Evolutionary conservation across 257 asterid genomes (phyloP).

Genomic region (Coffea canephora): DNA sequence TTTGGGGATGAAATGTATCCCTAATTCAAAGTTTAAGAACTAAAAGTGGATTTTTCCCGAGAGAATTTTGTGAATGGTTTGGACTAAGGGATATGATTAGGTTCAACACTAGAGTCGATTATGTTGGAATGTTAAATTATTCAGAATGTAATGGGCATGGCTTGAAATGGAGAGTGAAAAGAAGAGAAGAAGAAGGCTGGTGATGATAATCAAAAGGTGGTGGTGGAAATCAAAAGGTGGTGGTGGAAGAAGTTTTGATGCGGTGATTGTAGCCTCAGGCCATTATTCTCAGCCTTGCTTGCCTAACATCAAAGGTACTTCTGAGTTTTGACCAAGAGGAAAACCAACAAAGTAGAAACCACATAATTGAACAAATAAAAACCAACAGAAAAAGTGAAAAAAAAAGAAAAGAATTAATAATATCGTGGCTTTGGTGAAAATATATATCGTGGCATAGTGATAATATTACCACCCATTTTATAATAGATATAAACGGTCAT

Average conservation of each 20-base stretch:
- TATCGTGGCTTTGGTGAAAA: no score
- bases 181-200: constrained; percentile 14
- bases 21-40: no score
- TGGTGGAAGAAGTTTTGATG: constrained; percentile 66
- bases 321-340: neutral
- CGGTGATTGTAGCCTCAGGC: constrained; percentile 87
- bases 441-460: no score
- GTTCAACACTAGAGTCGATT: constrained; percentile 58
- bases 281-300: constrained; percentile 79
- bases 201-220: constrained; percentile 20
- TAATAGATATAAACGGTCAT: no score
- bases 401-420: no score
- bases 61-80: constrained; percentile 68
- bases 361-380: no score
- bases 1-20: no score
- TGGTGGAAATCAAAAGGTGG: constrained; percentile 37
- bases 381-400: no score
- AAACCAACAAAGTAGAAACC: no score
- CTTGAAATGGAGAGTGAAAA: constrained; percentile 69
- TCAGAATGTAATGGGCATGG: constrained; percentile 20
- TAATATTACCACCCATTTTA: no score
- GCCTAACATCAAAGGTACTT: constrained; percentile 68
- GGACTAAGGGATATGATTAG: constrained; percentile 72
- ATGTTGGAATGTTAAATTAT: constrained; percentile 53
- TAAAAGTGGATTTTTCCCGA: neutral